phyloP scores from a whole-genome alignment of 805 yeast species.

The Ogataea nitratoaversa region DNA sequence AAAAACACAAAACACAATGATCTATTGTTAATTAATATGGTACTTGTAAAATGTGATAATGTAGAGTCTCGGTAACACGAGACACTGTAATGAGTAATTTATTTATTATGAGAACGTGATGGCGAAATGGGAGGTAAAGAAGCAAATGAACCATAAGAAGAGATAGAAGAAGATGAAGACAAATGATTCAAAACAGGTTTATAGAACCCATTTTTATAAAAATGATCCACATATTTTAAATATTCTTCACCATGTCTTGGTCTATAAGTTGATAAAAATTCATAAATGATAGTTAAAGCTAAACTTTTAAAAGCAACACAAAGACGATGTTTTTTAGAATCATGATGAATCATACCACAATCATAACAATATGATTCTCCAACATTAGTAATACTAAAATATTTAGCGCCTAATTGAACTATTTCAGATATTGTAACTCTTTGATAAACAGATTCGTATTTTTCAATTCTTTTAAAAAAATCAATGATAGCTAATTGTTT shows the following conservation, averaged over 20 bases:
- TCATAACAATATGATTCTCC: conserved; percentile 33
- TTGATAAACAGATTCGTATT: conserved; percentile 43
- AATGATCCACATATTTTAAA: conserved; percentile 27
- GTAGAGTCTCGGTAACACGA: neutral
- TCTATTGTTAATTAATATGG: too few relatives aligned
- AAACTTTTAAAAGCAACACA: conserved; percentile 18
- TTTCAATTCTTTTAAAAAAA: conserved; percentile 52
- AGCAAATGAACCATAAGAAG: neutral
- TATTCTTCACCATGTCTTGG: conserved; percentile 29
- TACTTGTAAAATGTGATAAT: too few relatives aligned
- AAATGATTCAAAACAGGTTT: conserved; percentile 21
- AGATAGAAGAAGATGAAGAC: conserved; percentile 10
- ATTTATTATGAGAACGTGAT: neutral
- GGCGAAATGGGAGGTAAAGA: neutral
- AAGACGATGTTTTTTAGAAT: conserved; percentile 30
- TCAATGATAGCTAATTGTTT: conserved; percentile 52
- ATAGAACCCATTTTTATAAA: conserved; percentile 27
- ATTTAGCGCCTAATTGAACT: conserved; percentile 20
- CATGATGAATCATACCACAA: conserved; percentile 26
- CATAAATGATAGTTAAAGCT: conserved; percentile 25
- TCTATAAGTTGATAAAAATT: conserved; percentile 33
- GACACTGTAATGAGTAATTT: conserved; percentile 26
- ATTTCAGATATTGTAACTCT: conserved; percentile 34
- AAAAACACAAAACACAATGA: too few relatives aligned
- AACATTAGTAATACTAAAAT: conserved; percentile 31